A percentile compares a stretch with the other conserved stretches of the same genome.
These are phyloP conservation scores for Vitis cinerea DNA, from an alignment of 164 flowering plant genomes.

Conservation along the genomic window DNA sequence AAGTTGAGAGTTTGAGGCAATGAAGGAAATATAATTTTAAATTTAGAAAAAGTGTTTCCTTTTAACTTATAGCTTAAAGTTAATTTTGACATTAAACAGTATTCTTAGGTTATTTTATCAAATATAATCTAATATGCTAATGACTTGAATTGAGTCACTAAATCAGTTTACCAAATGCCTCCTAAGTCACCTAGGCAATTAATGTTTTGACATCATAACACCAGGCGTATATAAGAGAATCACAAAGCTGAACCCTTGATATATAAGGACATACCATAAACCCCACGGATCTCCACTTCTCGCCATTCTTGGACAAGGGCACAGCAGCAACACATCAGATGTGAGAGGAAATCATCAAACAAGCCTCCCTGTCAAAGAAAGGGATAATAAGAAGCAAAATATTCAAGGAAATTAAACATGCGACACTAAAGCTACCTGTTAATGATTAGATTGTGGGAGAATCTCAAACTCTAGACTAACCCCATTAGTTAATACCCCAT, in stretches of 20 bases:
- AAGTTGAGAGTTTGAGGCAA: too few species aligned
- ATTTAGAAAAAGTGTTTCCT: too few species aligned
- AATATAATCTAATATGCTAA: too few species aligned
- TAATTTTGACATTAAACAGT: too few species aligned
- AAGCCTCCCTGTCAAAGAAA: slow-evolving; percentile 70
- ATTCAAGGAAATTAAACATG: not conserved
- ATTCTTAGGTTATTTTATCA: too few species aligned
- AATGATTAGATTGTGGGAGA: not conserved
- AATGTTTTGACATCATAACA: not conserved
- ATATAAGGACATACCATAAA: slow-evolving; percentile 43
- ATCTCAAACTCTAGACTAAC: not conserved
- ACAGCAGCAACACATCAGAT: slow-evolving; percentile 96
- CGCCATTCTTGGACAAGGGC: slow-evolving; percentile 99
- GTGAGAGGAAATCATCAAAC: slow-evolving; percentile 91
- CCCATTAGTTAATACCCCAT: not conserved
- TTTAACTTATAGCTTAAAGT: too few species aligned
- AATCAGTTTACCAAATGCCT: too few species aligned
- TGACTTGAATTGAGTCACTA: too few species aligned
- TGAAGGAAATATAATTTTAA: too few species aligned
- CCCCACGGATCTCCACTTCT: slow-evolving; percentile 92
- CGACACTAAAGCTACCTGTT: not conserved
- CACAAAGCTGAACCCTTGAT: not conserved
- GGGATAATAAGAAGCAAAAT: not conserved
- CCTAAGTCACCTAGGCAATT: too few species aligned
- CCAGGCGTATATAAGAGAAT: not conserved